Evolutionary conservation across 345 rosid genomes (phyloP).

Genomic region (Moringa oleifera): DNA sequence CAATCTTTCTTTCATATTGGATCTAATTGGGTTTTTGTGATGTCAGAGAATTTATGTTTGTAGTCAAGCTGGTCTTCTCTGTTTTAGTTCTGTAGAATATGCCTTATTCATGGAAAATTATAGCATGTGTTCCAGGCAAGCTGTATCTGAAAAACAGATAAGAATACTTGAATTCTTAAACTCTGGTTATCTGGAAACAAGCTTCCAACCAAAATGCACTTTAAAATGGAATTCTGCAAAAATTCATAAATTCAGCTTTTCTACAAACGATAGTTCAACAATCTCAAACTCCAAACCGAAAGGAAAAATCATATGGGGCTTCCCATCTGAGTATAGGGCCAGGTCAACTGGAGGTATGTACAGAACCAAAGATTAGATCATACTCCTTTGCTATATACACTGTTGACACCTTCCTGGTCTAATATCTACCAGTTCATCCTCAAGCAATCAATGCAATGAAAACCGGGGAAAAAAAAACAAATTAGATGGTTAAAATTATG

Average conservation of each 20-base stretch:
- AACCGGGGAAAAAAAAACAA: constrained; percentile 1
- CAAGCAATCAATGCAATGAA: constrained; percentile 17
- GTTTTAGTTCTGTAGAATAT: too few species aligned
- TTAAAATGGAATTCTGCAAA: not conserved
- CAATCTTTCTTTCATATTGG: too few species aligned
- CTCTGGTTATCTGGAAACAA: too few species aligned
- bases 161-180: too few species aligned
- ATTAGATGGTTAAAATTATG: not conserved
- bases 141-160: too few species aligned
- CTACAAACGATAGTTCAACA: constrained; percentile 3
- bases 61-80: too few species aligned
- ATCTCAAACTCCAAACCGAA: constrained; percentile 4
- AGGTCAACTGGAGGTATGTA: constrained; percentile 23
- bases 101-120: too few species aligned
- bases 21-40: too few species aligned
- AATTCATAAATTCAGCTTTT: not conserved
- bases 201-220: too few species aligned
- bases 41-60: too few species aligned
- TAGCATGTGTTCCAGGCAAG: too few species aligned
- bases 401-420: constrained; percentile 15
- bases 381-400: constrained; percentile 31
- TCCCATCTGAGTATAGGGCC: constrained; percentile 3
- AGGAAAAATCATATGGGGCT: constrained; percentile 9
- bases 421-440: constrained; percentile 12
- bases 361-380: constrained; percentile 16